A percentile compares a stretch with the other conserved stretches of the same genome.
These are phyloP conservation scores for Verticillium isaacii DNA, from an alignment of 2,329 filamentous ascomycete genomes.

Conservation along the genomic window DNA sequence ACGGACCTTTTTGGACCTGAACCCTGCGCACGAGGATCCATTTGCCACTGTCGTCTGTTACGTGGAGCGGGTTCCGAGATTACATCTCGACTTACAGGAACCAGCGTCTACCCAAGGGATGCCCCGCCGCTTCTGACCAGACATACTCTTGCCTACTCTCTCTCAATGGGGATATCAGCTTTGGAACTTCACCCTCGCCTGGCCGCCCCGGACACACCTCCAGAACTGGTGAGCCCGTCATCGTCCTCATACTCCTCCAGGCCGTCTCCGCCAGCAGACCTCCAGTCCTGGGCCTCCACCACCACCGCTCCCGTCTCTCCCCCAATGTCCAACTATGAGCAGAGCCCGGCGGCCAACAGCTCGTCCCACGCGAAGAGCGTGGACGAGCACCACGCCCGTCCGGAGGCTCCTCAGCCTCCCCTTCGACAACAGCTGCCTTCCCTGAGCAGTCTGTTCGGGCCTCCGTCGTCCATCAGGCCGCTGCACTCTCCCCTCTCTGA, in stretches of 20 bases:
- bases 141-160: slow-evolving; percentile 16
- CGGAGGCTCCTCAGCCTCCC: slow-evolving; percentile 23
- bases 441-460: slow-evolving; percentile 52
- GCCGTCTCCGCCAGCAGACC: slow-evolving; percentile 35
- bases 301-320: slow-evolving; percentile 39
- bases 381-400: slow-evolving; percentile 30
- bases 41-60: background rate
- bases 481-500: slow-evolving; percentile 42
- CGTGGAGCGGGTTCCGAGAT: background rate
- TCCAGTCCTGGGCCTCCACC: slow-evolving; percentile 35
- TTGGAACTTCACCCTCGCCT: slow-evolving; percentile 46
- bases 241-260: slow-evolving; percentile 42
- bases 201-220: slow-evolving; percentile 48
- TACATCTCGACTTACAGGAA: background rate
- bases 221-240: slow-evolving; percentile 48
- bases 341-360: slow-evolving; percentile 37
- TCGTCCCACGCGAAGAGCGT: slow-evolving; percentile 30
- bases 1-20: background rate
- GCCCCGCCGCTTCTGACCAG: background rate
- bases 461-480: slow-evolving; percentile 36
- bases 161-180: slow-evolving; percentile 53
- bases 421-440: slow-evolving; percentile 48
- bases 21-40: background rate
- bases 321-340: slow-evolving; percentile 56
- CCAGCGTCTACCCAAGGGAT: background rate